Base-by-base conservation (phyloP, 768 basidiomycete genomes). In the Chalciporus pseudorubinellus region DNA sequence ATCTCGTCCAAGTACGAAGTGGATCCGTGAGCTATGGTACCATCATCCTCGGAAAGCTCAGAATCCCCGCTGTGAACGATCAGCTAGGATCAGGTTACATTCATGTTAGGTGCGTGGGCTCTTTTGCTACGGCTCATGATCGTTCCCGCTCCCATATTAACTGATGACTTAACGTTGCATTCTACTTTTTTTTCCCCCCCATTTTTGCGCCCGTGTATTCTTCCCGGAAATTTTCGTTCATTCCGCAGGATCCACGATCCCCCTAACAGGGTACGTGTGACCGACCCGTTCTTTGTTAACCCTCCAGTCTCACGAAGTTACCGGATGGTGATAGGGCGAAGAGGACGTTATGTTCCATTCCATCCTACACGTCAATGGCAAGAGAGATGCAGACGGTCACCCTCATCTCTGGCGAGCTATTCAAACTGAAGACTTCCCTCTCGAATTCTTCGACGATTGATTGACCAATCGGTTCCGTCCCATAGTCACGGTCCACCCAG, bases 41-140 rank as follows among this genome's bases (percentile, higher is more conserved):
- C 10, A 80, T 90, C 50, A 79, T 92, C 53, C 65, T 92, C 11
- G 88, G 89, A 22, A 89, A 91, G 75, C 79, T 90, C 65, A 79
- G 78, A 59, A 75, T 90, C 40, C 85, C 86, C 8, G 84, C 79
- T 19, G 71, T 89, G 47, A 72, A 79, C 7, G 87, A 88, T 60
- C 71, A 80, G 59, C 18, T 59, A 26, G 85, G 87, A 24, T 74
- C 75, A 58, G 87, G 87, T 11, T 88, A 77, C 60, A 59, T 89
- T 47, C 87, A 90, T 57, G 79, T 89, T 62, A 79, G 86, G 87
- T 87, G 58, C 59, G 75, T 67, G 44, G 36, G 10, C 49, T 19
- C 39, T 48, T 36, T 48, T 36, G 29, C 34, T 19, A 24, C 28
- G 6, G 41, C 5, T 24, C 29, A 3, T 34, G 33, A 34, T 34